Percentiles rank a stretch among this genome's conserved stretches.
phyloP scores from a whole-genome alignment of 1,139 yeast species.

The Geotrichum macrosporum region DNA sequence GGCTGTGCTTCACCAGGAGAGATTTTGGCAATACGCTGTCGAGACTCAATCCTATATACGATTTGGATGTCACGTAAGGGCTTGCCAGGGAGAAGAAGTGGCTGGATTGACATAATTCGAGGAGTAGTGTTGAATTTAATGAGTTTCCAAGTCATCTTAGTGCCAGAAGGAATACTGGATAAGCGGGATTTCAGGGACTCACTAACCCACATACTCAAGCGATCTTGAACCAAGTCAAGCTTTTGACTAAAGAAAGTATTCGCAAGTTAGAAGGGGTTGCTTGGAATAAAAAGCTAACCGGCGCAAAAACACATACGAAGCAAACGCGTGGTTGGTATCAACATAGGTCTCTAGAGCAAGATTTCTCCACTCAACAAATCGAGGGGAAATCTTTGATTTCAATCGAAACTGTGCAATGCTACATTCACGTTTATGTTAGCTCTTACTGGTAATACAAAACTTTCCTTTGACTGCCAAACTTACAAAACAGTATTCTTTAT shows the following conservation, averaged over 20 bases:
- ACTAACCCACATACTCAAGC: conserved; percentile 58
- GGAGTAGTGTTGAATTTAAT: conserved; percentile 67
- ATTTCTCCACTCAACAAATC: conserved; percentile 68
- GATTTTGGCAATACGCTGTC: conserved; percentile 58
- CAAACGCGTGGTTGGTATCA: conserved; percentile 64
- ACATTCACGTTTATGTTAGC: conserved; percentile 23
- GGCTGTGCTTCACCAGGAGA: conserved; percentile 37
- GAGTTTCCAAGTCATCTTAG: conserved; percentile 71
- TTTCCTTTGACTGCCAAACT: conserved; percentile 19
- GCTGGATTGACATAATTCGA: conserved; percentile 66
- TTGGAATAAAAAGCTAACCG: too few species aligned
- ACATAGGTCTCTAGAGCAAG: conserved; percentile 63
- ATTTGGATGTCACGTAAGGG: conserved; percentile 67
- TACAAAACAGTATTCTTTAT: conserved; percentile 54
- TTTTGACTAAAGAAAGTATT: conserved; percentile 35
- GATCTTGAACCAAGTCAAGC: conserved; percentile 43
- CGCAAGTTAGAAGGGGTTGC: conserved; percentile 26
- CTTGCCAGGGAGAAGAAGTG: conserved; percentile 54
- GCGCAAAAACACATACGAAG: too few species aligned
- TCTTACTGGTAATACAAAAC: too few species aligned
- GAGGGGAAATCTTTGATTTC: conserved; percentile 60
- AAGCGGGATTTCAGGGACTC: conserved; percentile 52
- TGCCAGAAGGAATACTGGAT: conserved; percentile 53
- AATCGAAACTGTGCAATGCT: conserved; percentile 61
- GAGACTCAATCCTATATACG: conserved; percentile 69